A percentile compares a stretch with the other conserved stretches of the same genome.
Conservation (phyloP, 306 rosid genomes). For the Echinosophora koreensis region DNA sequence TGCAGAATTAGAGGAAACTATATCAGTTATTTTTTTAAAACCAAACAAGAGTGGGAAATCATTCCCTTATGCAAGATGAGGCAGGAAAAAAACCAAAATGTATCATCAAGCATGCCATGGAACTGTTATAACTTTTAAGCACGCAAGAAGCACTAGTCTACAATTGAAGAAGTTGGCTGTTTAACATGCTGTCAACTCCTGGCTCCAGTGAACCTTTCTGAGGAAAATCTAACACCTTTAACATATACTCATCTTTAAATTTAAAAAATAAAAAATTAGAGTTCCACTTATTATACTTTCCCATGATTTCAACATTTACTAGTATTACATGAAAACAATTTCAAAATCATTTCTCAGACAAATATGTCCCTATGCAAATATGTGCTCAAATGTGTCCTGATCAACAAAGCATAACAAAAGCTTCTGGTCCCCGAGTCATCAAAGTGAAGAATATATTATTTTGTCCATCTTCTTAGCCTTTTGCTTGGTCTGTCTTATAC, state of each 20-base stretch:
- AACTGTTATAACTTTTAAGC: no score
- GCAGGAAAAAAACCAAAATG: conserved; percentile 2
- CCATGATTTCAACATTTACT: conserved; percentile 36
- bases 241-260: not conserved
- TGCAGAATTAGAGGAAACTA: conserved; percentile 50
- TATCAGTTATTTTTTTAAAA: no score
- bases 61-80: conserved; percentile 28
- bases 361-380: conserved; percentile 26
- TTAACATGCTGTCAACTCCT: conserved; percentile 36
- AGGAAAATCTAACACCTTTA: conserved; percentile 18
- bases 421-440: conserved; percentile 97
- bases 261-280: not conserved
- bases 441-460: conserved; percentile 86
- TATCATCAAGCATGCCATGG: conserved; percentile 3
- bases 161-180: conserved; percentile 38
- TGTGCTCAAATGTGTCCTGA: conserved; percentile 31
- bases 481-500: conserved; percentile 93
- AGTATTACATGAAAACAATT: conserved; percentile 8
- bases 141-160: conserved; percentile 19
- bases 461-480: conserved; percentile 91
- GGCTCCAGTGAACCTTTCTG: not conserved
- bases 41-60: conserved; percentile 32
- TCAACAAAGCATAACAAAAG: conserved; percentile 42
- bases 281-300: conserved; percentile 28
- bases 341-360: conserved; percentile 25